Evolutionary conservation across 2,329 filamentous ascomycete species (phyloP), one percentile per base, ranked within the genome.

Genomic region (Trichoderma sp.): DNA sequence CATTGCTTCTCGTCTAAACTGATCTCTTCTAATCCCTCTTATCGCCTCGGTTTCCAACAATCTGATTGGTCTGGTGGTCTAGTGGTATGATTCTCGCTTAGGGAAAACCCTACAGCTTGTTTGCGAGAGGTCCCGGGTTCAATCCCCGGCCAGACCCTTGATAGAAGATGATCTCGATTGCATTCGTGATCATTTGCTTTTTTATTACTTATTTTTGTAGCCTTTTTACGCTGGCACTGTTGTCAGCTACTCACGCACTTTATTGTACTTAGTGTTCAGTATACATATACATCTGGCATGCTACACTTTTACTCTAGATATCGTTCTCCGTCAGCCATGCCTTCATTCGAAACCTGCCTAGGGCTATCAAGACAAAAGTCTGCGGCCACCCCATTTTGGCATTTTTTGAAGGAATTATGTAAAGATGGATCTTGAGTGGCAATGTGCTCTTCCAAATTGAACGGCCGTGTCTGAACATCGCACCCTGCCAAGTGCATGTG

Each of bases 41-140:
- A 29, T 16, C 14, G 3, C 27, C 6, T 4, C 27, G 4, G 13
- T 35, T 29, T 14, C 13, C 27, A 35, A 35, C 33, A 11, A 35
- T 35, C 13, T 35, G 47, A 40, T 61, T 13, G 65, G 65, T 68
- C 65, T 68, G 65, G 57, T 68, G 65, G 65, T 68, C 65, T 68
- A 68, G 65, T 43, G 65, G 65, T 68, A 68, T 68, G 65, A 68
- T 68, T 68, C 65, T 68, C 65, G 65, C 65, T 68, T 68, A 68
- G 65, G 65, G 65, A 61, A 8, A 61, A 68, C 56, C 65, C 65
- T 55, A 57, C 43, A 60, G 57, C 47, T 61, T 47, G 27, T 58
- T 49, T 82, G 80, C 80, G 80, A 81, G 80, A 81, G 80, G 80
- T 81, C 80, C 80, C 80, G 80, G 79, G 80, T 81, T 82, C 80